Evolutionary conservation across 192 early-diverging fungal genomes (phyloP).

Genomic region (Coemansia sp.): DNA sequence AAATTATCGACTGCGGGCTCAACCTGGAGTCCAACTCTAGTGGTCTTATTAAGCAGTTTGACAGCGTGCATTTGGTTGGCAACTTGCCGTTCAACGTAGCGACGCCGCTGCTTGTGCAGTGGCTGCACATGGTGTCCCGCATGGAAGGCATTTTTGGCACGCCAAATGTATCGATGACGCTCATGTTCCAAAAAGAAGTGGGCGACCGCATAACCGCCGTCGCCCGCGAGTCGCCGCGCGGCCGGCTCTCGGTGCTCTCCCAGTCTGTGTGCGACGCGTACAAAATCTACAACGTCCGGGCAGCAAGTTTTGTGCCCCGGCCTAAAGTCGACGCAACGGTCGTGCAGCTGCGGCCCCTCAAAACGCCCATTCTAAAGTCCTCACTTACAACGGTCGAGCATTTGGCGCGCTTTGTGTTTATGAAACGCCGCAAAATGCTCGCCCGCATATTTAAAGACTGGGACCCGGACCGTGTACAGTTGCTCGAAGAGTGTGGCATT

Average conservation of each 20-base stretch:
- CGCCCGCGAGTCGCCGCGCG: slow-evolving; percentile 52
- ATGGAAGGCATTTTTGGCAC: slow-evolving; percentile 61
- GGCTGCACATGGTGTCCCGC: slow-evolving; percentile 59
- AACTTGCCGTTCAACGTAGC: slow-evolving; percentile 79
- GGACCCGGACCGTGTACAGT: slow-evolving; percentile 35
- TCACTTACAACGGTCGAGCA: slow-evolving; percentile 60
- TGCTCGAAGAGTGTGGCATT: slow-evolving; percentile 55
- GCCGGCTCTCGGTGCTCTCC: slow-evolving; percentile 67
- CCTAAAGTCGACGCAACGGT: slow-evolving; percentile 74
- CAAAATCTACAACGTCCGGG: slow-evolving; percentile 59
- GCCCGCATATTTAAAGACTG: slow-evolving; percentile 59
- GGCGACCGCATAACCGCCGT: slow-evolving; percentile 63
- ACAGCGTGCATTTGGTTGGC: slow-evolving; percentile 64
- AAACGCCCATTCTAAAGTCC: slow-evolving; percentile 44
- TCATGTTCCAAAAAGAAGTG: slow-evolving; percentile 86
- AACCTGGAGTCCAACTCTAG: slow-evolving; percentile 7
- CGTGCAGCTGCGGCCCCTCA: slow-evolving; percentile 61
- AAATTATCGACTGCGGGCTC: slow-evolving; percentile 51
- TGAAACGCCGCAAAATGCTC: slow-evolving; percentile 67
- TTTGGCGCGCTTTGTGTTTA: slow-evolving; percentile 62
- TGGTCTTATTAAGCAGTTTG: slow-evolving; percentile 15
- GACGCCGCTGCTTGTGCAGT: slow-evolving; percentile 68
- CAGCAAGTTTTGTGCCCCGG: slow-evolving; percentile 68
- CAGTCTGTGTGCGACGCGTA: slow-evolving; percentile 68
- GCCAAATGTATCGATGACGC: slow-evolving; percentile 60